phyloP scores from a whole-genome alignment of 768 basidiomycete genomes.

The Lentinula aciculospora region DNA sequence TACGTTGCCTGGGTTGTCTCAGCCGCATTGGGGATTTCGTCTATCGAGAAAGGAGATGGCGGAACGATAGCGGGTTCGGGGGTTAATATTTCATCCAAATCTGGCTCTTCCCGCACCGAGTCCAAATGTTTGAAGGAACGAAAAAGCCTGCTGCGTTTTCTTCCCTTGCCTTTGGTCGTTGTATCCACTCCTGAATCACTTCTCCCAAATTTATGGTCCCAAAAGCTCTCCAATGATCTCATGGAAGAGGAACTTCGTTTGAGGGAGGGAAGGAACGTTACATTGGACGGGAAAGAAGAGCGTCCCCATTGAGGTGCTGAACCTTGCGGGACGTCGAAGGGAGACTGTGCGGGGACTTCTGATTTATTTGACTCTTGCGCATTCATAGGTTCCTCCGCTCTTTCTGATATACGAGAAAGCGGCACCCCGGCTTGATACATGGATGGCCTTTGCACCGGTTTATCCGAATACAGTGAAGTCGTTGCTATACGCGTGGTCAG shows the following conservation, averaged over 20 bases:
- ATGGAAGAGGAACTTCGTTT: neutral
- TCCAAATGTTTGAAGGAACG: neutral
- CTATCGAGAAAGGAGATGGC: slow-evolving; percentile 10
- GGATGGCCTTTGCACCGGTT: neutral
- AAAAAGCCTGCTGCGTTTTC: neutral
- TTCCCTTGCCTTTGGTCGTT: neutral
- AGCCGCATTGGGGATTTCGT: slow-evolving; percentile 6
- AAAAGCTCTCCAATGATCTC: neutral
- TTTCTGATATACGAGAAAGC: neutral
- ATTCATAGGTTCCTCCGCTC: neutral
- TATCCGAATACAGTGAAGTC: no score
- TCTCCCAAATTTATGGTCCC: neutral
- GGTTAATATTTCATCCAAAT: neutral
- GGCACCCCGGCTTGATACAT: neutral
- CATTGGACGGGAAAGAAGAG: neutral
- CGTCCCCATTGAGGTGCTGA: neutral
- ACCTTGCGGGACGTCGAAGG: neutral
- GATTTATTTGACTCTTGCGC: neutral
- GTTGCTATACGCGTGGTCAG: neutral
- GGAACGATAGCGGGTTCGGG: neutral
- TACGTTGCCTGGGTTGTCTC: slow-evolving; percentile 31
- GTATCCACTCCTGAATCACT: neutral
- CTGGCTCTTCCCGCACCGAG: neutral
- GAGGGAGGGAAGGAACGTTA: neutral
- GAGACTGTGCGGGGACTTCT: neutral